These are phyloP conservation scores for Takakia lepidozioides DNA, from an alignment of 225 moss, liverwort and hornwort genomes.

Conservation along the genomic window DNA sequence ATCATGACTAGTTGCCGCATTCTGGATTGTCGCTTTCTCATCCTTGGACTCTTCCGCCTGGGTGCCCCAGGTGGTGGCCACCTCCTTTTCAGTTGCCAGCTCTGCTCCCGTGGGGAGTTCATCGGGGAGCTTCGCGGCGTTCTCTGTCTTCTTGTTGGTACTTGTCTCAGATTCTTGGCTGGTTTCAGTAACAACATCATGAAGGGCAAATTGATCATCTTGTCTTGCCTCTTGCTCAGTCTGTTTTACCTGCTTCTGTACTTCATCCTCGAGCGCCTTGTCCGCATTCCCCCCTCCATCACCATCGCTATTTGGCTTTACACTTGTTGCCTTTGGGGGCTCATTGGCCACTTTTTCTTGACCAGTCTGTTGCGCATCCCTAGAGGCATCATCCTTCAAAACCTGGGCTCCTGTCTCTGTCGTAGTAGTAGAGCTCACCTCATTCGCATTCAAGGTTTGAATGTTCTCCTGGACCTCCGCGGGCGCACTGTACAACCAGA, in stretches of 20 bases:
- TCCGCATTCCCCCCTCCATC: background rate
- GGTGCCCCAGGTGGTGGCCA: background rate
- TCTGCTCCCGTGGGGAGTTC: background rate
- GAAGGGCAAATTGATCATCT: no score
- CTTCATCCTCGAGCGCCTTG: background rate
- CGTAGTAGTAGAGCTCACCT: background rate
- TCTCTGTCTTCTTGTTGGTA: background rate
- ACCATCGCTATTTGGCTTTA: no score
- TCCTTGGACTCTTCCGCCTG: conserved; percentile 7
- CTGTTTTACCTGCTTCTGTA: no score
- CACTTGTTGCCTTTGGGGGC: no score
- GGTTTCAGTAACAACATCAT: no score
- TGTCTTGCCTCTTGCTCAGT: no score
- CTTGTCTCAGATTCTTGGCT: no score
- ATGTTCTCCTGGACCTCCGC: background rate
- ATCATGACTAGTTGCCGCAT: no score
- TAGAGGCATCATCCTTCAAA: background rate
- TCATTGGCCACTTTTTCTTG: no score
- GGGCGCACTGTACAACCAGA: conserved; percentile 7
- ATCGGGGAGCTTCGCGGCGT: background rate
- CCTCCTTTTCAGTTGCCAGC: conserved; percentile 2
- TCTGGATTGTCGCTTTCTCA: background rate
- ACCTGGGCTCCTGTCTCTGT: conserved; percentile 6
- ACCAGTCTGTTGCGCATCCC: no score
- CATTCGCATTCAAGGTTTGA: background rate